Base-by-base conservation (phyloP, 2,329 filamentous ascomycete genomes). In the Trichoderma afroharzianum region DNA sequence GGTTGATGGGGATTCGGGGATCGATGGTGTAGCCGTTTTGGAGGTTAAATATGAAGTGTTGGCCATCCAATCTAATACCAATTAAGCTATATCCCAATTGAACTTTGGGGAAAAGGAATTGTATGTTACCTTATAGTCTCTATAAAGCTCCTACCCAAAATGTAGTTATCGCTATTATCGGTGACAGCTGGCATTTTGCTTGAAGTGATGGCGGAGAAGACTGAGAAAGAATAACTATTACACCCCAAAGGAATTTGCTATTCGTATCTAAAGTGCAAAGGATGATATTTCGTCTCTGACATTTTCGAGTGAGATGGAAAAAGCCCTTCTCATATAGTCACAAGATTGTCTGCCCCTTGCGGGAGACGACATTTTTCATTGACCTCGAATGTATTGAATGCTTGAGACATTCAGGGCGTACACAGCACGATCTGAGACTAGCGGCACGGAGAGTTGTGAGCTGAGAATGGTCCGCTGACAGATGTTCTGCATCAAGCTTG, bases 1-100 rank as follows among this genome's bases (percentile, higher is more conserved):
- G 21, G 4, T 8, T 14, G 32, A 72, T 50, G 6, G 43, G 43
- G 24, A 72, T 69, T 28, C 43, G 33, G 8, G 70, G 66, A 28
- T 72, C 28, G 4, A 70, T 57, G 4, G 59, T 70, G 32, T 55
- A 72, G 28, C 70, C 63, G 30, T 68, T 55, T 18, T 72, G 66
- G 15, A 72, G 47, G 2, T 30, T 63, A 14, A 36, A 72, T 4
- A 72, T 24, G 21, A 69, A 36, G 39, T 72, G 64, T 47, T 72
- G 70, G n/a, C 32, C 26, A n/a, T 72, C 66, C 3, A 72, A 36
- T 50, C 69, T 71, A 24, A 8, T 14, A 24, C 24, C 57, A 21
- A 9, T 26, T 47, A 30, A 6, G 11, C n/a, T 9, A 66, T 36
- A 24, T 15, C 9, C 21, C 7, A n/a, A 3, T 30, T 11, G 9